A percentile compares a stretch with the other conserved stretches of the same genome.
Conservation (phyloP, 805 yeast genomes). For the Zygosaccharomyces bailii region DNA sequence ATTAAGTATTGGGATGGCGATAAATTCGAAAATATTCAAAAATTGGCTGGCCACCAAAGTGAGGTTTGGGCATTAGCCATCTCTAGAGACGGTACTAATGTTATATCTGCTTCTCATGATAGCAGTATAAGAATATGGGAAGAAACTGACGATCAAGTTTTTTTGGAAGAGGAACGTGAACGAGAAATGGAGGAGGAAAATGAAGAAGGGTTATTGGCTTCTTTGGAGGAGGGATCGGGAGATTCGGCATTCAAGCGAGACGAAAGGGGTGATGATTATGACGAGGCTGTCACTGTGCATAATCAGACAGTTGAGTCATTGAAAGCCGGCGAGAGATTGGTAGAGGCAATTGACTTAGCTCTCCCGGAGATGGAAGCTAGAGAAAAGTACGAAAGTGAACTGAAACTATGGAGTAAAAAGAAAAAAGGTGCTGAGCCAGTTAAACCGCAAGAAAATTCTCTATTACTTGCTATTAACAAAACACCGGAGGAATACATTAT, state of each 20-base stretch:
- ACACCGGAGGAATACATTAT: slow-evolving; percentile 77
- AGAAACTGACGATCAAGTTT: slow-evolving; percentile 92
- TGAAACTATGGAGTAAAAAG: slow-evolving; percentile 41
- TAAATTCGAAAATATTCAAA: slow-evolving; percentile 90
- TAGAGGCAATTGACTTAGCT: slow-evolving; percentile 89
- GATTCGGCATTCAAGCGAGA: slow-evolving; percentile 40
- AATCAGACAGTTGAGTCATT: slow-evolving; percentile 87
- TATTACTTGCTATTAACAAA: slow-evolving; percentile 68
- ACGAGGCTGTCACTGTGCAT: slow-evolving; percentile 61
- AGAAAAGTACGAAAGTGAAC: slow-evolving; percentile 48
- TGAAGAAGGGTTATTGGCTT: slow-evolving; percentile 71
- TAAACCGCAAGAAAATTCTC: slow-evolving; percentile 62
- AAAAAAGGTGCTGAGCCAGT: slow-evolving; percentile 47
- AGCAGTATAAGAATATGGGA: slow-evolving; percentile 92
- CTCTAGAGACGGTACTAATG: slow-evolving; percentile 63
- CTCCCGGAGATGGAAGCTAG: slow-evolving; percentile 59
- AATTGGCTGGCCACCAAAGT: slow-evolving; percentile 78
- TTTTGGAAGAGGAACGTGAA: slow-evolving; percentile 93
- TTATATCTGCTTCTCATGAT: slow-evolving; percentile 87
- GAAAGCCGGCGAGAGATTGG: slow-evolving; percentile 88
- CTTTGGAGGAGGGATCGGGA: slow-evolving; percentile 58
- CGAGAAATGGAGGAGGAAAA: slow-evolving; percentile 90
- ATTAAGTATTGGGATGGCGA: slow-evolving; percentile 98
- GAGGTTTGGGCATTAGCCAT: slow-evolving; percentile 94
- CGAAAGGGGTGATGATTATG: slow-evolving; percentile 43